These are phyloP conservation scores for Blastocladiella britannica DNA, from an alignment of 192 early-diverging fungal species.

Conservation along the genomic window DNA sequence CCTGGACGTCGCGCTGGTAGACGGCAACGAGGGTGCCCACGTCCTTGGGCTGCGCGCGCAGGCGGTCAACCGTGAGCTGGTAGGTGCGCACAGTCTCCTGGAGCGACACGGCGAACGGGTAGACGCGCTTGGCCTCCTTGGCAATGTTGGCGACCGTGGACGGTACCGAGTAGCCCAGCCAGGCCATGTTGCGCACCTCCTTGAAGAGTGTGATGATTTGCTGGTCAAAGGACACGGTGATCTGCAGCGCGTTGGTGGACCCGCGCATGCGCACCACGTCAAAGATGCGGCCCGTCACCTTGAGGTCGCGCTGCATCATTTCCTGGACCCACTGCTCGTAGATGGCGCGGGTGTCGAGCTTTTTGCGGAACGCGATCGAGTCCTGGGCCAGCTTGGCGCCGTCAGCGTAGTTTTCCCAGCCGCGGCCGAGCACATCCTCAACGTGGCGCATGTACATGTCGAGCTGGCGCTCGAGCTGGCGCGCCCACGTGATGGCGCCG, in stretches of 20 bases:
- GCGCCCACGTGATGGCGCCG: slow-evolving; percentile 89
- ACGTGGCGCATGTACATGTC: slow-evolving; percentile 88
- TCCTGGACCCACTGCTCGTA: slow-evolving; percentile 83
- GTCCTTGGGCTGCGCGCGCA: slow-evolving; percentile 45
- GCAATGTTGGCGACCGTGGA: slow-evolving; percentile 72
- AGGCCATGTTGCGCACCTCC: slow-evolving; percentile 91
- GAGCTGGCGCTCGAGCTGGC: slow-evolving; percentile 93
- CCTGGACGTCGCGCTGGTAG: slow-evolving; percentile 88
- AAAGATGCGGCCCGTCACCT: slow-evolving; percentile 75
- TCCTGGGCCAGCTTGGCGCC: slow-evolving; percentile 80
- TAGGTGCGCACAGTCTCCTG: slow-evolving; percentile 91
- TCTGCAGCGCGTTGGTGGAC: slow-evolving; percentile 42
- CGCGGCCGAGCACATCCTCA: slow-evolving; percentile 89
- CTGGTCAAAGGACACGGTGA: slow-evolving; percentile 82
- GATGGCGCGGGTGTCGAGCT: slow-evolving; percentile 76
- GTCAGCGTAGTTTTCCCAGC: slow-evolving; percentile 94
- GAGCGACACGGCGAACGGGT: slow-evolving; percentile 91
- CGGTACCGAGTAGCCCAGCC: slow-evolving; percentile 85
- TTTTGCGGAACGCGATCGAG: slow-evolving; percentile 72
- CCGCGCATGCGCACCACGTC: slow-evolving; percentile 64
- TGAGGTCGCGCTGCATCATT: slow-evolving; percentile 56
- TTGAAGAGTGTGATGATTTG: slow-evolving; percentile 95
- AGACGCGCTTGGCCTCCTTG: slow-evolving; percentile 88
- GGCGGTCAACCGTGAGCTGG: slow-evolving; percentile 55
- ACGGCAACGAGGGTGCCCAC: slow-evolving; percentile 66